Conservation (phyloP, 2,329 filamentous ascomycete species). For the Xylaria sp. region DNA sequence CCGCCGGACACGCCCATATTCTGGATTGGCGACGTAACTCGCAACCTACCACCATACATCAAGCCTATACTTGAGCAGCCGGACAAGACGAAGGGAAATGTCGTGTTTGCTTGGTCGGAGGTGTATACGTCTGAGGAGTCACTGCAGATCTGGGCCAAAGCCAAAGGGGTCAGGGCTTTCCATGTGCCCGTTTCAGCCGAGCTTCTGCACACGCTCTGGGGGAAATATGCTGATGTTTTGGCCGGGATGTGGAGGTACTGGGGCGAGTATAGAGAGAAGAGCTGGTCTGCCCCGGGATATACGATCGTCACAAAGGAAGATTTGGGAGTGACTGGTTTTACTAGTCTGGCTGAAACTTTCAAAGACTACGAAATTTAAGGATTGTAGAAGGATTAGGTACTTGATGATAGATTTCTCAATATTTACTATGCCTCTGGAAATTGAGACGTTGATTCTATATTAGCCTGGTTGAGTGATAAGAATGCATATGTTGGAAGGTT, state of each 20-base stretch:
- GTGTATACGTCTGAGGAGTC: slow-evolving; percentile 28
- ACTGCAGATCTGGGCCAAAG: slow-evolving; percentile 31
- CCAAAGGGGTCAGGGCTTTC: slow-evolving; percentile 30
- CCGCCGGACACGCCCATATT: slow-evolving; percentile 27
- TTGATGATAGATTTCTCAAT: neutral
- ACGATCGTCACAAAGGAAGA: slow-evolving; percentile 29
- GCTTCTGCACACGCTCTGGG: slow-evolving; percentile 24
- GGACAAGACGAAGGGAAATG: slow-evolving; percentile 28
- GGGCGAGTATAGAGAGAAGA: slow-evolving; percentile 31
- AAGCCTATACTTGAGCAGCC: slow-evolving; percentile 35
- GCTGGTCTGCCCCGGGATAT: slow-evolving; percentile 27
- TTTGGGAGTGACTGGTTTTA: slow-evolving; percentile 28
- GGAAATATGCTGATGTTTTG: slow-evolving; percentile 26
- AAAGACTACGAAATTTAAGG: slow-evolving; percentile 21
- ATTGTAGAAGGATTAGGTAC: neutral
- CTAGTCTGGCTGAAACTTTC: slow-evolving; percentile 28
- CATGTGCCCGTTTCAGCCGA: slow-evolving; percentile 32
- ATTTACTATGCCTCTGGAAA: neutral
- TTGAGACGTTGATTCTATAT: neutral
- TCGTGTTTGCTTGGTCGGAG: slow-evolving; percentile 31
- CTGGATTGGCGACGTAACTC: slow-evolving; percentile 32
- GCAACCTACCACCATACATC: slow-evolving; percentile 27
- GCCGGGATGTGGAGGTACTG: slow-evolving; percentile 36
- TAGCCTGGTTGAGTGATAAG: neutral
- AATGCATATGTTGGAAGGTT: neutral